A percentile compares a stretch with the other conserved stretches of the same genome.
These are phyloP conservation scores for Solanum sejunctum DNA, from an alignment of 257 asterid genomes.

Conservation along the genomic window DNA sequence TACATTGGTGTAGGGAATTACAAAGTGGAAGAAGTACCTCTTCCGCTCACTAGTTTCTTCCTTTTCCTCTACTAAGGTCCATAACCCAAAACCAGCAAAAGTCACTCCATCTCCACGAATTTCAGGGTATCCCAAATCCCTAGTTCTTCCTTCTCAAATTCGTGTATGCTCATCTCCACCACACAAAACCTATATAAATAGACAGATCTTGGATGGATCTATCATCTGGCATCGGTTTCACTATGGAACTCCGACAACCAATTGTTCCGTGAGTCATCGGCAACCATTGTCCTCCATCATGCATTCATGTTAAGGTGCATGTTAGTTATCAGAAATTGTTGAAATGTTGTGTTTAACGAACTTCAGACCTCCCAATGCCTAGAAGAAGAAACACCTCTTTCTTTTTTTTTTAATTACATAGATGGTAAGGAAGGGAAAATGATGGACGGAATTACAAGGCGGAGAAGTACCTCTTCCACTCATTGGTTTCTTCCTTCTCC, in stretches of 20 bases:
- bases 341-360: conserved; percentile 88
- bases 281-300: conserved; percentile 53
- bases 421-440: background rate
- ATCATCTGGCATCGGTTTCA: background rate
- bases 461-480: background rate
- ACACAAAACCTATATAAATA: background rate
- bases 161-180: background rate
- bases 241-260: background rate
- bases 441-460: background rate
- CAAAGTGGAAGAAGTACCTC: background rate
- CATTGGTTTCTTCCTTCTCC: background rate
- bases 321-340: conserved; percentile 87
- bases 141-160: no score
- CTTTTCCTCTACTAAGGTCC: background rate
- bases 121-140: no score
- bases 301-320: conserved; percentile 75
- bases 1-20: background rate
- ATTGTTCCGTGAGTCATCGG: background rate
- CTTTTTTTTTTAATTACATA: background rate
- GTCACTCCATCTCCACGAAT: background rate
- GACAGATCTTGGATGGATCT: background rate
- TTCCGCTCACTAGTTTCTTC: background rate
- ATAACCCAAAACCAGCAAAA: background rate
- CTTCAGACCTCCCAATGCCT: conserved; percentile 97
- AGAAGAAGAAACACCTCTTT: conserved; percentile 58